A percentile compares a stretch with the other conserved stretches of the same genome.
phyloP scores from a whole-genome alignment of 805 yeast genomes.

The Candida sphagnicola region DNA sequence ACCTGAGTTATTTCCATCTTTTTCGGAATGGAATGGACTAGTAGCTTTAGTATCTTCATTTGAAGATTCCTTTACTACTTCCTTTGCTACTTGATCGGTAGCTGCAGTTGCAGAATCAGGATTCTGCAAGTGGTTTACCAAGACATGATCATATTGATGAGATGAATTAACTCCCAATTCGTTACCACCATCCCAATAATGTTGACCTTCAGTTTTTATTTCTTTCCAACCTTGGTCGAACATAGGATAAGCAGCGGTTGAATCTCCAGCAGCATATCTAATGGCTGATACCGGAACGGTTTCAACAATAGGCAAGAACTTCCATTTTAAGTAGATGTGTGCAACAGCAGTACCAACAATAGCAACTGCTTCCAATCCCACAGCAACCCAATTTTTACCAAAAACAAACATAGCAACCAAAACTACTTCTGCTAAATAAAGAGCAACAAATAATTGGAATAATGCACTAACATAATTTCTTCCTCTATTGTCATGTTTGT shows the following conservation, averaged over 20 bases:
- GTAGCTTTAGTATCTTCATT: slow-evolving; percentile 1
- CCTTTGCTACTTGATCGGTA: slow-evolving; percentile 2
- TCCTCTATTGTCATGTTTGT: slow-evolving; percentile 61
- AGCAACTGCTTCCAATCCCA: slow-evolving; percentile 63
- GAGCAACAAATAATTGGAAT: slow-evolving; percentile 66
- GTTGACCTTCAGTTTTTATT: slow-evolving; percentile 48
- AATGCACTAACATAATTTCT: slow-evolving; percentile 69
- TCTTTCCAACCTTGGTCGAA: slow-evolving; percentile 64
- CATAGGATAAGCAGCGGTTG: slow-evolving; percentile 49
- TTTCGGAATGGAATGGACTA: slow-evolving; percentile 9
- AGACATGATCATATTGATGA: slow-evolving; percentile 15
- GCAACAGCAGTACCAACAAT: slow-evolving; percentile 53
- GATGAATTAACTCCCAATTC: slow-evolving; percentile 29
- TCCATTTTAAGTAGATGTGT: slow-evolving; percentile 57
- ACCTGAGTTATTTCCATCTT: slow-evolving; percentile 16
- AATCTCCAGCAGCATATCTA: slow-evolving; percentile 42
- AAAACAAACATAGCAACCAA: slow-evolving; percentile 68
- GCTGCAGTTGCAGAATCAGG: slow-evolving; percentile 10
- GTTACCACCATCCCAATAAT: slow-evolving; percentile 43
- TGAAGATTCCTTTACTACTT: neutral
- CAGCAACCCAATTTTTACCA: slow-evolving; percentile 76
- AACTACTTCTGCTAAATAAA: slow-evolving; percentile 70
- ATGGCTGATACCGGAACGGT: slow-evolving; percentile 67
- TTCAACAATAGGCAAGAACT: slow-evolving; percentile 61
- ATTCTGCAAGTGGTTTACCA: slow-evolving; percentile 8